Evolutionary conservation across 768 basidiomycete species (phyloP), one percentile per base, ranked within the genome.

Genomic region (Rhizopogon roseolus): DNA sequence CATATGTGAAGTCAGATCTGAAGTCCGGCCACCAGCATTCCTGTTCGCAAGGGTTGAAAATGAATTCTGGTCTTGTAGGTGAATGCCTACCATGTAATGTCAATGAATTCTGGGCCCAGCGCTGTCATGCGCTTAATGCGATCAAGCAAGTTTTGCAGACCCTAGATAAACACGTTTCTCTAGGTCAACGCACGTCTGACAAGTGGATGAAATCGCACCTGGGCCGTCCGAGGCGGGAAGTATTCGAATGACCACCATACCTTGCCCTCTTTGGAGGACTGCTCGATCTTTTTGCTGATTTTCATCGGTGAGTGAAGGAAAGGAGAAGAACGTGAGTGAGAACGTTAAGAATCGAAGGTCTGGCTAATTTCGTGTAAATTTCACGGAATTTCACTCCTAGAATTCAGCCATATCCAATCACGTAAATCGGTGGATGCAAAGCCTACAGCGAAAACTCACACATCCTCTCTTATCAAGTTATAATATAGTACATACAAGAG

Each of bases 161-260:
- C 62, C 59, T 58, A 39, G 37, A 29, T 39, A 52, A 40, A 50
- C 46, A 55, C 28, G 17, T 25, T 2, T 8, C 40, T 59, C 25
- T 39, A 55, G 52, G 29, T 34, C 28, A 49, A 34, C 22, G 34
- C 36, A 8, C n/a, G n/a, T 36, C 29, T 41, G 43, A 16, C 37
- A 43, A 48, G 32, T 5, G 13, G 46, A 17, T 29, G 37, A 53
- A 52, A 38, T 64, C 70, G 54, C 57, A 93, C 92, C 84, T 96
- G 94, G 48, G 93, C 93, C 34, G 94, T 97, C 58, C 94, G 78
- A 19, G 92, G 95, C 53, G 97, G 96, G 65, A 99, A 98, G 74
- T 94, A 98, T 68, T 99, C 96, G 68, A 99, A 98, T 37, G 92
- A 94, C 95, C 95, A 99, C 89, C 94, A 97, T 55, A 91, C 74